phyloP scores from a whole-genome alignment of 73 alveolate species.

The Stentor roeselii region DNA sequence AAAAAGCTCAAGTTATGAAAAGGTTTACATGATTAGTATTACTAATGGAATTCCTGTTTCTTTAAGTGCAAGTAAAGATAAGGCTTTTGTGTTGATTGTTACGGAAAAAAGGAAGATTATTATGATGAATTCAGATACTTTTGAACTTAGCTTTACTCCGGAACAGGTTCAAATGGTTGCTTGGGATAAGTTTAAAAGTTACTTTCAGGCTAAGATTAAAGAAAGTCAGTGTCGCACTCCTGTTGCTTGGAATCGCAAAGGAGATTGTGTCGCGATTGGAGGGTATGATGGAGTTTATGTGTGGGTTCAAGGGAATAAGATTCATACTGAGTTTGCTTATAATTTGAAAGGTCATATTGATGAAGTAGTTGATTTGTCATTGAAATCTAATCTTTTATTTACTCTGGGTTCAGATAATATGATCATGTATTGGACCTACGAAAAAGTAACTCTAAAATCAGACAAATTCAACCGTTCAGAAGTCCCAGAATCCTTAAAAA shows the following conservation, averaged over 20 bases:
- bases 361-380: slow-evolving; percentile 33
- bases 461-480: background rate
- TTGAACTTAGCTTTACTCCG: slow-evolving; percentile 38
- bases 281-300: slow-evolving; percentile 58
- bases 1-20: slow-evolving; percentile 40
- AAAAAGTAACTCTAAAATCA: background rate
- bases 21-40: slow-evolving; percentile 44
- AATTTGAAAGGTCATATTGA: slow-evolving; percentile 52
- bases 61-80: slow-evolving; percentile 47
- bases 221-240: slow-evolving; percentile 42
- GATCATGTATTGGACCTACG: slow-evolving; percentile 48
- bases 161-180: background rate
- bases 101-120: slow-evolving; percentile 65
- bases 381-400: slow-evolving; percentile 42
- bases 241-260: slow-evolving; percentile 40
- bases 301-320: slow-evolving; percentile 40
- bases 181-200: background rate
- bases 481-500: background rate
- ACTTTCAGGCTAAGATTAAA: background rate
- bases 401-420: slow-evolving; percentile 55
- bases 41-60: slow-evolving; percentile 59
- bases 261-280: slow-evolving; percentile 60
- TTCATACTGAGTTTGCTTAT: slow-evolving; percentile 47
- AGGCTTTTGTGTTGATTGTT: slow-evolving; percentile 40
- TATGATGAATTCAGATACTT: slow-evolving; percentile 38